phyloP scores from a whole-genome alignment of 1,284 basidiomycete genomes.

The Ganoderma sp. region DNA sequence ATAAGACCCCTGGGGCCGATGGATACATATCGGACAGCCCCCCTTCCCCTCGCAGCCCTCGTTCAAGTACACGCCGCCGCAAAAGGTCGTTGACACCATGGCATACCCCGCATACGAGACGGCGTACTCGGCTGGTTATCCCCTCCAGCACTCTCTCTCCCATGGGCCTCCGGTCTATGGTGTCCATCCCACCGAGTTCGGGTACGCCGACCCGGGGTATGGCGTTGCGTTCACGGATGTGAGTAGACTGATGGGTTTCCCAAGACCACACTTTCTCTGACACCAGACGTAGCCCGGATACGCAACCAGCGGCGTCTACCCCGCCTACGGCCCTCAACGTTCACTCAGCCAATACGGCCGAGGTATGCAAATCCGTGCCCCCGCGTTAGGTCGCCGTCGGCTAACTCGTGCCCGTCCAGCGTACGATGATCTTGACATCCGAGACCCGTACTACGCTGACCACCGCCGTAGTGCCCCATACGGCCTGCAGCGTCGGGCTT shows the following conservation, averaged over 20 bases:
- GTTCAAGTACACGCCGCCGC: not conserved
- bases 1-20: not conserved
- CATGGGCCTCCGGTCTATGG: slow-evolving; percentile 37
- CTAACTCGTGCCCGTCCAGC: slow-evolving; percentile 40
- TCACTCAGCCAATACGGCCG: slow-evolving; percentile 37
- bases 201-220: slow-evolving; percentile 35
- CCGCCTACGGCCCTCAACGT: slow-evolving; percentile 35
- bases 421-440: slow-evolving; percentile 53
- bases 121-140: slow-evolving; percentile 37
- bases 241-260: slow-evolving; percentile 9
- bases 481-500: slow-evolving; percentile 49
- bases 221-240: slow-evolving; percentile 40
- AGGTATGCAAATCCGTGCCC: slow-evolving; percentile 38
- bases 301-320: slow-evolving; percentile 31
- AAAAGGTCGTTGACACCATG: slow-evolving; percentile 32
- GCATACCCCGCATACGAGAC: slow-evolving; percentile 44
- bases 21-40: not conserved
- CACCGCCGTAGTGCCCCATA: slow-evolving; percentile 39
- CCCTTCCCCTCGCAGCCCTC: not conserved
- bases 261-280: not conserved
- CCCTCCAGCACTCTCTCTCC: slow-evolving; percentile 38
- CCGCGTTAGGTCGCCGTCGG: slow-evolving; percentile 1
- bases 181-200: slow-evolving; percentile 30
- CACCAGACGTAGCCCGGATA: slow-evolving; percentile 30
- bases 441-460: slow-evolving; percentile 37